Conservation (phyloP, 768 basidiomycete genomes). For the Amanita inopinata region DNA sequence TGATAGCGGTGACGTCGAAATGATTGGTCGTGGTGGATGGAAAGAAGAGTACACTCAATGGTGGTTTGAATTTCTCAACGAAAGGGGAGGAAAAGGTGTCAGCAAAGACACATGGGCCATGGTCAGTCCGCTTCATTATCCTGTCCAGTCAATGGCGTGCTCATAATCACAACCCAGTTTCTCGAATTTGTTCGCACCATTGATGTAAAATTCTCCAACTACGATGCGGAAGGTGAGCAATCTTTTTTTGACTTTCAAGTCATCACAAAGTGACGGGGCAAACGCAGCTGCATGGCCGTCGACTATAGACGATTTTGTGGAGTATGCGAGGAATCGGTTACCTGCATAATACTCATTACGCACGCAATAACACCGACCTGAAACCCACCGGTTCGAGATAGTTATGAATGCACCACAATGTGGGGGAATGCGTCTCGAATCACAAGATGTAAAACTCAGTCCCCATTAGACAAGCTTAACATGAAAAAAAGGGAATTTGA, state of each 20-base stretch:
- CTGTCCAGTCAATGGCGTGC: neutral
- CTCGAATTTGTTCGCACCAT: conserved; percentile 69
- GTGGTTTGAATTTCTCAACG: conserved; percentile 74
- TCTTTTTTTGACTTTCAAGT: too few relatives aligned
- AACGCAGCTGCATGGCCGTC: conserved; percentile 45
- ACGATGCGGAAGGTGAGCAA: conserved; percentile 72
- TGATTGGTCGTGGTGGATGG: conserved; percentile 50
- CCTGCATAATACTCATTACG: neutral
- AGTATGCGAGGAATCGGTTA: conserved; percentile 22
- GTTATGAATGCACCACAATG: too few relatives aligned
- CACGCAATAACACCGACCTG: neutral
- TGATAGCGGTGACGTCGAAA: conserved; percentile 34
- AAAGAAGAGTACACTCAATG: conserved; percentile 47
- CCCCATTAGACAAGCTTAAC: neutral
- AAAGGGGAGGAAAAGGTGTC: conserved; percentile 62
- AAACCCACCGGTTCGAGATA: too few relatives aligned
- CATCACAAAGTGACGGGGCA: neutral
- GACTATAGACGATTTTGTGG: conserved; percentile 57
- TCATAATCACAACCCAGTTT: conserved; percentile 37
- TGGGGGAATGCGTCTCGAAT: too few relatives aligned
- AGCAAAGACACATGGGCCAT: conserved; percentile 88
- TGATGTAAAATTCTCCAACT: conserved; percentile 60
- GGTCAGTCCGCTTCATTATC: conserved; percentile 34
- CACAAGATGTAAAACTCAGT: too few relatives aligned
- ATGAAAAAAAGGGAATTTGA: neutral